phyloP scores from a whole-genome alignment of 169 alveolate species.

The Cryptosporidium xiaoi region DNA sequence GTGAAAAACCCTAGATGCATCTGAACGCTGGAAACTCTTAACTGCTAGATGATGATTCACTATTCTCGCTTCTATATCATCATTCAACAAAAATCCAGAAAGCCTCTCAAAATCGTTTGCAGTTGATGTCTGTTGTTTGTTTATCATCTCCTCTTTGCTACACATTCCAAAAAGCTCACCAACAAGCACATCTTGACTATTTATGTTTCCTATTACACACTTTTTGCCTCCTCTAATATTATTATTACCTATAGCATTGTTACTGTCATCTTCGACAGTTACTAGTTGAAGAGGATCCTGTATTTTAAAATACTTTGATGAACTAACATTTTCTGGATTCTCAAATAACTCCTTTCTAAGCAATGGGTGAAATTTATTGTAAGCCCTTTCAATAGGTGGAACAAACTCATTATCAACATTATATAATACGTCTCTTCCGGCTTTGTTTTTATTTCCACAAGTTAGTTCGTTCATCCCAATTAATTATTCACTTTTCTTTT shows the following conservation, averaged over 20 bases:
- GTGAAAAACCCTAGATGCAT: slow-evolving; percentile 84
- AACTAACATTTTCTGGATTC: neutral
- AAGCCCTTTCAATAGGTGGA: slow-evolving; percentile 42
- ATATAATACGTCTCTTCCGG: slow-evolving; percentile 49
- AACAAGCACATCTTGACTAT: slow-evolving; percentile 61
- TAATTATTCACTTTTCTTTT: too few relatives aligned
- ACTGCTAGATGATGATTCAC: slow-evolving; percentile 82
- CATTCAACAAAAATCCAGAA: slow-evolving; percentile 71
- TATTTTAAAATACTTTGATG: slow-evolving; percentile 21
- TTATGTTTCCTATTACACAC: neutral
- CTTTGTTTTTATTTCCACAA: slow-evolving; percentile 19
- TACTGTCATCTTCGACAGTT: neutral
- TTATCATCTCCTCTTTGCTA: slow-evolving; percentile 81
- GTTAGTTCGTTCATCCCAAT: neutral
- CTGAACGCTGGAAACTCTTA: slow-evolving; percentile 87
- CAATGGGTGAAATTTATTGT: slow-evolving; percentile 15
- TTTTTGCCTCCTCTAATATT: too few relatives aligned
- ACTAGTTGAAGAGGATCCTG: slow-evolving; percentile 55
- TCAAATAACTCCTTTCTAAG: slow-evolving; percentile 48
- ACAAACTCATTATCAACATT: slow-evolving; percentile 15
- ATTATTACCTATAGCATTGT: too few relatives aligned
- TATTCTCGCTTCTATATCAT: slow-evolving; percentile 81
- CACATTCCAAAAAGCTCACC: slow-evolving; percentile 85
- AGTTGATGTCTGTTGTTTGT: slow-evolving; percentile 83
- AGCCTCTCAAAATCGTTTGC: slow-evolving; percentile 86